A percentile compares a stretch with the other conserved stretches of the same genome.
These are phyloP conservation scores for Eutrema yunnanense DNA, from an alignment of 345 rosid species.

Conservation along the genomic window DNA sequence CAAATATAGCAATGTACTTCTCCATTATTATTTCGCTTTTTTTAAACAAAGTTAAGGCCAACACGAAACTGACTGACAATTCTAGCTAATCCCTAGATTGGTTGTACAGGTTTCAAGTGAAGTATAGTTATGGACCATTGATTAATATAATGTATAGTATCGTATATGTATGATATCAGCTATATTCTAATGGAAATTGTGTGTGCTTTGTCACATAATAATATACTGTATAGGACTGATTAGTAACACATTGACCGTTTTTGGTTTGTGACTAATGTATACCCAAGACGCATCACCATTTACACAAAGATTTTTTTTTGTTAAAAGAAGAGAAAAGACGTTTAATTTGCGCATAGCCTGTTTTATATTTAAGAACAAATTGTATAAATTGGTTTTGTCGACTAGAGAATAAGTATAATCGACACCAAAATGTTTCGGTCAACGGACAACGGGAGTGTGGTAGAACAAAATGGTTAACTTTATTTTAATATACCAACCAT, in stretches of 20 bases:
- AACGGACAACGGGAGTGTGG: neutral
- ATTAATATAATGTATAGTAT: neutral
- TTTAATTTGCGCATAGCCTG: neutral
- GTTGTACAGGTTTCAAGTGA: conserved; percentile 9
- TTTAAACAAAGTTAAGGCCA: neutral
- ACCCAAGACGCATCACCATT: neutral
- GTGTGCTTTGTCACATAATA: neutral
- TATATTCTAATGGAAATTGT: neutral
- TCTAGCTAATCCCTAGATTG: conserved; percentile 20
- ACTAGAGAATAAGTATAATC: neutral
- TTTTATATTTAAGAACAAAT: neutral
- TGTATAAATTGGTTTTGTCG: neutral
- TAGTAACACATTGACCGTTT: neutral
- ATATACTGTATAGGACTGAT: neutral
- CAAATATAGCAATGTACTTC: conserved; percentile 18
- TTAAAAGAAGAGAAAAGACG: neutral
- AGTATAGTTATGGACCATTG: conserved; percentile 19
- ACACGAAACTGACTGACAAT: conserved; percentile 32
- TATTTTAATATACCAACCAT: neutral
- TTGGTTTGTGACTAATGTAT: neutral
- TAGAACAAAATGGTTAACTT: neutral
- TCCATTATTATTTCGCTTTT: neutral
- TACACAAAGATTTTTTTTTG: neutral
- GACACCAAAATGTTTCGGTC: neutral
- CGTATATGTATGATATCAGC: neutral